Evolutionary conservation across 257 asterid genomes (phyloP), one percentile per base, ranked within the genome.

Genomic region (Thymus mandschuricus): DNA sequence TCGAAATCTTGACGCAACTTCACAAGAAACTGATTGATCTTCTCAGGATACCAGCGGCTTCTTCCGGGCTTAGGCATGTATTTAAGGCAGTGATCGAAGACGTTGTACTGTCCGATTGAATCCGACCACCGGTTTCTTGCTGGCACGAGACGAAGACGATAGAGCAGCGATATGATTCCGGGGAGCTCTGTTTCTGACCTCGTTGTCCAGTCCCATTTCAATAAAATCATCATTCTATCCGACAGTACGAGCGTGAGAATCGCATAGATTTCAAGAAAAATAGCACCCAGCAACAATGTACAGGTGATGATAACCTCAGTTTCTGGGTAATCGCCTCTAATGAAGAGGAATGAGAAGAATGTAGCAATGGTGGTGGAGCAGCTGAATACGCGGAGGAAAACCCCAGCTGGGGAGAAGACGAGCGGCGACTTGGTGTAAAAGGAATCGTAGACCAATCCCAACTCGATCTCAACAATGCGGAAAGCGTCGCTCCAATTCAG

Each of bases 381-480:
- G 6, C 66, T 54, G 38, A 56, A 4, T 6, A 27, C 0, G 2
- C 76, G 79, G 15, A 69, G 27, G 40, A 21, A 11, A 4, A 55
- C 7, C 8, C 78, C 80, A 8, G 2, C 10, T 10, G 3, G 1
- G 0, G 80, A 44, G 55, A 66, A 68, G 44, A 77, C 10, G 1
- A 74, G 4, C 2, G 33, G 4, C 12, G 72, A 75, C 66, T 81
- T 81, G 3, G 85, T 77, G 69, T 74, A 74, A 13, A 81, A 75
- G 41, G 58, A 45, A 52, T 78, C 80, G 27, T 56, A 81, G 1
- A 78, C 29, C 41, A 81, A 62, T 12, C 79, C 81, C 1, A 81
- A 73, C 11, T 81, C 85, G 31, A 77, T 66, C 80, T 81, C 85
- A 3, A 81, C 68, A 13, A 81, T 67, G 41, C 35, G 3, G 66